These are phyloP conservation scores for Haematococcus lacustris DNA, from an alignment of 139 green algal genomes.

Conservation along the genomic window DNA sequence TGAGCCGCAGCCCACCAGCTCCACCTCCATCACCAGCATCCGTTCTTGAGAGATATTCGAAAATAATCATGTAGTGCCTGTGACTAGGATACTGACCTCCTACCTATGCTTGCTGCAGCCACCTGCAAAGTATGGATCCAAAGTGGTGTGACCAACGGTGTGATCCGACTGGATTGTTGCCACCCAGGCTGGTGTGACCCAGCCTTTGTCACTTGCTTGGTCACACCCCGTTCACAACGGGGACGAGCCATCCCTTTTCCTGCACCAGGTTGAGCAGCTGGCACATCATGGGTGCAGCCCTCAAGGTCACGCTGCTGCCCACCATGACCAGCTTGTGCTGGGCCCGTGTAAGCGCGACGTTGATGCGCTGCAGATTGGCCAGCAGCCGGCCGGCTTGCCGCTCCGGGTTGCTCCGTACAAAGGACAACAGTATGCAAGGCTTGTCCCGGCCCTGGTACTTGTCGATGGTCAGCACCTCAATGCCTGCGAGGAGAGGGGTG, in stretches of 20 bases:
- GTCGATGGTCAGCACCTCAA: slow-evolving; percentile 85
- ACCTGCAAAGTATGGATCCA: too few species aligned
- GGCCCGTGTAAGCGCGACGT: slow-evolving; percentile 88
- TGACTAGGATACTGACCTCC: too few species aligned
- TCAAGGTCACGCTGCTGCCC: slow-evolving; percentile 48
- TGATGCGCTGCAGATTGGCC: slow-evolving; percentile 79
- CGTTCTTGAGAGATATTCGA: too few species aligned
- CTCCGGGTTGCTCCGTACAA: slow-evolving; percentile 64
- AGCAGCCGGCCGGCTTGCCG: slow-evolving; percentile 52
- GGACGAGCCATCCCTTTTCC: not conserved
- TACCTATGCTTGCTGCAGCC: too few species aligned
- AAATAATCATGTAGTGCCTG: too few species aligned
- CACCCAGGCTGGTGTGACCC: not conserved
- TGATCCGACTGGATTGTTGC: too few species aligned
- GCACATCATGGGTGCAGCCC: slow-evolving; percentile 12
- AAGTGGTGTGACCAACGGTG: too few species aligned
- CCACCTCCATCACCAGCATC: too few species aligned
- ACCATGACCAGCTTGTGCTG: slow-evolving; percentile 75
- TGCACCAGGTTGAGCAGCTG: slow-evolving; percentile 8
- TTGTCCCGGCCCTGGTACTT: slow-evolving; percentile 82
- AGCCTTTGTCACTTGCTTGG: not conserved
- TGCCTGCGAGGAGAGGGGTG: not conserved
- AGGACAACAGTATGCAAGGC: slow-evolving; percentile 58
- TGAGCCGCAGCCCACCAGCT: too few species aligned
- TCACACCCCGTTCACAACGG: not conserved